phyloP scores from a whole-genome alignment of 352 stramenopile species.

The Pythium myriotylum region DNA sequence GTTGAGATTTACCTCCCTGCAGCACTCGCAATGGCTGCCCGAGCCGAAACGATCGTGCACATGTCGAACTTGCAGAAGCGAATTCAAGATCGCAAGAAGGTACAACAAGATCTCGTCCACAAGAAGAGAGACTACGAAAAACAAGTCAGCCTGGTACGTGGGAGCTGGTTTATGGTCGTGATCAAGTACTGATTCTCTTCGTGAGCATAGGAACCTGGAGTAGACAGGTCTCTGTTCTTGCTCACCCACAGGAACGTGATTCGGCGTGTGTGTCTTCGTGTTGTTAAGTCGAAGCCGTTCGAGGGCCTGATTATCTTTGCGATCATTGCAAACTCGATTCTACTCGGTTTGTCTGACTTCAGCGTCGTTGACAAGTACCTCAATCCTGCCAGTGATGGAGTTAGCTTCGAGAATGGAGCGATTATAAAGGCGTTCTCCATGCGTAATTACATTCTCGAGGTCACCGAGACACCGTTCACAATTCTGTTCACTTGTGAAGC shows the following conservation, averaged over 20 bases:
- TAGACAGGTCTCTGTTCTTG: constrained; percentile 48
- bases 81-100: constrained; percentile 33
- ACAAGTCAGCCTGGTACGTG: constrained; percentile 12
- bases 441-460: constrained; percentile 61
- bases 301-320: constrained; percentile 84
- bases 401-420: constrained; percentile 36
- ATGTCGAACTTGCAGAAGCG: constrained; percentile 31
- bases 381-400: constrained; percentile 59
- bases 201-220: constrained; percentile 38
- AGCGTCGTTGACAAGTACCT: constrained; percentile 64
- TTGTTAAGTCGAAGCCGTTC: constrained; percentile 70
- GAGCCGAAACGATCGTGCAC: not conserved
- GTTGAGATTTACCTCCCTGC: too few relatives aligned
- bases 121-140: constrained; percentile 20
- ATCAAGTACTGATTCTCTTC: not conserved
- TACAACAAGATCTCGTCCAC: constrained; percentile 22
- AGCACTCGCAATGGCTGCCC: not conserved
- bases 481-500: constrained; percentile 88
- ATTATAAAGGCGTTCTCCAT: constrained; percentile 49
- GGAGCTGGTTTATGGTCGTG: not conserved
- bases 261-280: constrained; percentile 45
- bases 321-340: constrained; percentile 85
- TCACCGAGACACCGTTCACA: constrained; percentile 86
- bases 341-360: constrained; percentile 87
- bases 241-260: constrained; percentile 49